Conservation (phyloP, 1,139 yeast species). For the Candida glucosophila region DNA sequence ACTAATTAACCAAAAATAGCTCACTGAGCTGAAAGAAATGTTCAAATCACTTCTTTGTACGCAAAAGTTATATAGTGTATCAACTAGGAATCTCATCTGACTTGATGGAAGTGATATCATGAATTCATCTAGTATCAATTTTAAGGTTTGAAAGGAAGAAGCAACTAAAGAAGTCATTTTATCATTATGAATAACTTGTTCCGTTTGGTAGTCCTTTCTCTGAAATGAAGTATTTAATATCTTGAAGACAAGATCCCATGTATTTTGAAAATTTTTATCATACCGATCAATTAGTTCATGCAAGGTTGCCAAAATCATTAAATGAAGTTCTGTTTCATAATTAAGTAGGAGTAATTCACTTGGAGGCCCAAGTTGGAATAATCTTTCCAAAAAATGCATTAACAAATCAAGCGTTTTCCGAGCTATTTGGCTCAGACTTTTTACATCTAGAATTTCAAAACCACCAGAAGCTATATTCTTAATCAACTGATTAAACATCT, state of each 20-base stretch:
- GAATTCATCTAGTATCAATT: conserved; percentile 78
- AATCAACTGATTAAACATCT: conserved; percentile 42
- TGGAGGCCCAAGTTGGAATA: conserved; percentile 30
- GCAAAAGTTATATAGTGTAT: conserved; percentile 65
- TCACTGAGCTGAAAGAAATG: conserved; percentile 81
- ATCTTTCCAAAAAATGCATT: conserved; percentile 18
- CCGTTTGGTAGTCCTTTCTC: conserved; percentile 16
- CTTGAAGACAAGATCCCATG: conserved; percentile 68
- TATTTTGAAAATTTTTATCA: conserved; percentile 42
- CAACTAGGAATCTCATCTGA: conserved; percentile 57
- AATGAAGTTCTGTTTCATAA: conserved; percentile 60
- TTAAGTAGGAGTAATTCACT: conserved; percentile 36
- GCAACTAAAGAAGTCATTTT: conserved; percentile 43
- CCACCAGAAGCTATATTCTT: conserved; percentile 40
- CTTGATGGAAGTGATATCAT: conserved; percentile 57
- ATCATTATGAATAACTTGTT: conserved; percentile 24
- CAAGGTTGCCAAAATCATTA: conserved; percentile 52
- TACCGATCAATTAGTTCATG: conserved; percentile 68
- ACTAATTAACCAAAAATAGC: conserved; percentile 86
- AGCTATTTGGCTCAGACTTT: conserved; percentile 19
- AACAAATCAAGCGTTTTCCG: conserved; percentile 29
- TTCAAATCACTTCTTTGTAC: conserved; percentile 66
- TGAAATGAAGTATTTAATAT: conserved; percentile 64
- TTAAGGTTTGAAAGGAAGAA: conserved; percentile 71
- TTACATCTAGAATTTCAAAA: conserved; percentile 18